Base-by-base conservation (phyloP, 345 rosid genomes). In the thale cress (Arabidopsis thaliana) region DNA sequence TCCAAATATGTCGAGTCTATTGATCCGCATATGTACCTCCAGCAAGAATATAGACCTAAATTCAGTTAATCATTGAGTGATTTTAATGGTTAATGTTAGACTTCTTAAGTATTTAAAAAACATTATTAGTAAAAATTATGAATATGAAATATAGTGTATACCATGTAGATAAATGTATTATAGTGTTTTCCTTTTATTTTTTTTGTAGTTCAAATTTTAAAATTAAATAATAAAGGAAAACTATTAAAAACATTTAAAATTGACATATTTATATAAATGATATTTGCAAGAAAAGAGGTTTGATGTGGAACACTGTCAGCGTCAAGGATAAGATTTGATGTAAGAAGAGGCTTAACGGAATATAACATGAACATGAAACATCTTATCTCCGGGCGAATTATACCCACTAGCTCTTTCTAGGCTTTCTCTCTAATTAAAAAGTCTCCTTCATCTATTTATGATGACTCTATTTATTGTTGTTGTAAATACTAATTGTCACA, bases 291-390 rank as follows among this genome's bases (percentile, higher is more conserved):
- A 72, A 55, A 62, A 62, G 25, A 41, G 16, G 63, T 44, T 64
- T 53, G 71, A 73, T 55, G 57, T 53, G 63, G 57, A 53, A 55
- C 48, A 73, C 16, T 64, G 72, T 74, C 78, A 74, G 44, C 33
- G 67, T 57, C 59, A 74, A 66, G n/a, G 59, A 57, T 65, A 34
- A 30, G 62, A 72, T 63, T 73, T 73, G 71, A 73, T 34, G 77
- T 41, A 34, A 46, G 63, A 45, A 73, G 49, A 9, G 6, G 57
- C 14, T 64, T 55, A 74, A 65, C 72, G 41, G 78, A 74, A 65
- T 65, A 56, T 48, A 50, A 72, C 59, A 59, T 48, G 74, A 70
- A 71, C 40, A 59, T 59, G 75, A 60, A 59, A 59, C 50, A 71
- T 59, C 48, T 71, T 55, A 55, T 67, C 73, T 69, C 28, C 1